Percentiles rank a stretch among this genome's conserved stretches.
Conservation (phyloP, 345 rosid species). For the Eucalyptus brandiana region DNA sequence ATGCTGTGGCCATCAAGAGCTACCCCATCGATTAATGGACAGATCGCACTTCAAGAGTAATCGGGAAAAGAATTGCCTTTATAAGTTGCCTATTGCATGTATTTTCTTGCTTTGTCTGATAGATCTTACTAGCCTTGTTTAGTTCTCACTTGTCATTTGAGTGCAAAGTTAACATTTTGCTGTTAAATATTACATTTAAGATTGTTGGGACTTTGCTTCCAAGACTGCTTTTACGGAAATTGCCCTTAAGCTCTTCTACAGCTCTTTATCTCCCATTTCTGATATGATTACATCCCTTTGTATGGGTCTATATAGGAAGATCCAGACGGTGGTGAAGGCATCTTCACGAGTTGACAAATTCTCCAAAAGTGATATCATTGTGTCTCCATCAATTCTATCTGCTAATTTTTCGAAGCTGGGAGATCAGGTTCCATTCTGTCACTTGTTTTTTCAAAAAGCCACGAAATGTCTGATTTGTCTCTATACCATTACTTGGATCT, state of each 20-base stretch:
- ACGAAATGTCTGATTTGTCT: neutral
- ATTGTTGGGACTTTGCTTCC: neutral
- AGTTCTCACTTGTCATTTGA: neutral
- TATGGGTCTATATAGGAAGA: constrained; percentile 27
- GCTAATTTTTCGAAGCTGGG: constrained; percentile 91
- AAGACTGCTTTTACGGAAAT: neutral
- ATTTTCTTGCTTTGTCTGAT: neutral
- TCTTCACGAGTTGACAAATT: constrained; percentile 81
- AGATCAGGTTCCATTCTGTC: constrained; percentile 49
- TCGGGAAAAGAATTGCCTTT: neutral
- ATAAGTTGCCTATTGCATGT: neutral
- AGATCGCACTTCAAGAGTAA: neutral
- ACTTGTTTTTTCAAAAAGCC: neutral
- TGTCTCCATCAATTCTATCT: constrained; percentile 93
- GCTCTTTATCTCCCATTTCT: neutral
- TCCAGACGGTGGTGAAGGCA: constrained; percentile 59
- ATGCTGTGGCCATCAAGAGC: neutral
- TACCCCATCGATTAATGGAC: neutral
- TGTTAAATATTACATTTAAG: neutral
- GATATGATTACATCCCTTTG: neutral
- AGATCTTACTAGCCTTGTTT: neutral
- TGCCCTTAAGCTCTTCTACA: neutral
- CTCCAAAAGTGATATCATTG: constrained; percentile 83
- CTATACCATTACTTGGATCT: neutral
- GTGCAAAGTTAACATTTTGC: neutral